Evolutionary conservation across 371 early-diverging fungal species (phyloP), one percentile per base, ranked within the genome.

Genomic region (Rhizopus sp.): DNA sequence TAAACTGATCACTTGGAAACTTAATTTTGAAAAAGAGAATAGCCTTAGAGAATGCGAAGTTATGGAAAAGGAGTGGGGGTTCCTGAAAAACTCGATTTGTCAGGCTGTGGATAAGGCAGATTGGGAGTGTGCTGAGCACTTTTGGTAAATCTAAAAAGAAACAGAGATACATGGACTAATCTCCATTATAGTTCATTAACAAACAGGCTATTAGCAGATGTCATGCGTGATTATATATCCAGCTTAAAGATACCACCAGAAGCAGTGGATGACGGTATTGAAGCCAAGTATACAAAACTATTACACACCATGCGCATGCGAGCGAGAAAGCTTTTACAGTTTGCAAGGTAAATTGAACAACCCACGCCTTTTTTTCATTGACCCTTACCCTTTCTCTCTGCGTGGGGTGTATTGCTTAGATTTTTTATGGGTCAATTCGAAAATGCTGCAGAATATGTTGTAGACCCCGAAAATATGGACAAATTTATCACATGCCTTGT

Each of bases 61-160:
- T 4, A 77, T 94, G 64, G 92, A 92, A 54, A 82, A 75, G 53
- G 93, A 93, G 67, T 93, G 93, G 93, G 80, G 84, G 8, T 89
- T 89, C 53, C 54, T 92, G 46, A 71, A 70, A 35, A 76, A 75
- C n/a, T 82, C 80, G 0, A 78, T 92, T 1, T 87, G 88, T 54
- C 82, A 79, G n/a, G 69, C 76, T 32, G 86, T 92, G 32, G 84
- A 88, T 17, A 87, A 84, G 37, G 89, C 90, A 4, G 89, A 89
- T 52, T 75, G 82, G 52, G 90, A 90, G 60, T 83, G 88, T 48
- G 93, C 92, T 2, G 77, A 79, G 55, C 88, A 90, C 53, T 90
- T 91, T 49, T 92, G 92, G 83, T 84, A 76, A 63, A 65, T 73
- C 12, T 12, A 23, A 17, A 23, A 16, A 23, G 17, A 37, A 10